Conservation (phyloP, 768 basidiomycete species). For the Russula abietina region DNA sequence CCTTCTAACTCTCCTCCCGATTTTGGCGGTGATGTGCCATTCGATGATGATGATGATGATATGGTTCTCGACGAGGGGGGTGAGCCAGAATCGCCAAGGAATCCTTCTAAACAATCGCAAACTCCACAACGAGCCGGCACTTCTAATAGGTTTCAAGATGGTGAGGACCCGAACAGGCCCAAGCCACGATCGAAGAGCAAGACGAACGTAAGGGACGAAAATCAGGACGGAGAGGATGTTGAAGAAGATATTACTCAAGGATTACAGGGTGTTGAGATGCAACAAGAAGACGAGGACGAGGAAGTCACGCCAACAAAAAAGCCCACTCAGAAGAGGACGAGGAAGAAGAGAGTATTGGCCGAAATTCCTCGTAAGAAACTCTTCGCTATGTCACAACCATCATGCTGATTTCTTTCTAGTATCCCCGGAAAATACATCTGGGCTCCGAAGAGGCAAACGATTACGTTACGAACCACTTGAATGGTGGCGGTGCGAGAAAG, state of each 20-base stretch:
- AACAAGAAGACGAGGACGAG: constrained; percentile 31
- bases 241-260: constrained; percentile 42
- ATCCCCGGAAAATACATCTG: constrained; percentile 33
- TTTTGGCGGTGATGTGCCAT: constrained; percentile 21
- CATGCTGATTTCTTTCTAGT: constrained; percentile 19
- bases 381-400: neutral
- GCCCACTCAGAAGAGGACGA: neutral
- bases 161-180: neutral
- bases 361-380: constrained; percentile 6
- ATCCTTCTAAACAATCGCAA: neutral
- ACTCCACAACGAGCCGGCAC: constrained; percentile 7
- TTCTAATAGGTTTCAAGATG: neutral
- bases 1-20: constrained; percentile 23
- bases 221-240: constrained; percentile 26
- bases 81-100: constrained; percentile 17
- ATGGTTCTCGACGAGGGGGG: constrained; percentile 27
- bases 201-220: constrained; percentile 31
- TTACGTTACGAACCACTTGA: constrained; percentile 69
- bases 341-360: constrained; percentile 14
- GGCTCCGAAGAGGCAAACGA: constrained; percentile 67
- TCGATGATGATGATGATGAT: constrained; percentile 25
- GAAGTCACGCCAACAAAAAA: constrained; percentile 27
- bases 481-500: constrained; percentile 89
- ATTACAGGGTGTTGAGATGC: constrained; percentile 29
- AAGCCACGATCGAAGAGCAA: constrained; percentile 35